Evolutionary conservation across 1,284 basidiomycete genomes (phyloP).

Genomic region (Stygiomarasmius scandens): DNA sequence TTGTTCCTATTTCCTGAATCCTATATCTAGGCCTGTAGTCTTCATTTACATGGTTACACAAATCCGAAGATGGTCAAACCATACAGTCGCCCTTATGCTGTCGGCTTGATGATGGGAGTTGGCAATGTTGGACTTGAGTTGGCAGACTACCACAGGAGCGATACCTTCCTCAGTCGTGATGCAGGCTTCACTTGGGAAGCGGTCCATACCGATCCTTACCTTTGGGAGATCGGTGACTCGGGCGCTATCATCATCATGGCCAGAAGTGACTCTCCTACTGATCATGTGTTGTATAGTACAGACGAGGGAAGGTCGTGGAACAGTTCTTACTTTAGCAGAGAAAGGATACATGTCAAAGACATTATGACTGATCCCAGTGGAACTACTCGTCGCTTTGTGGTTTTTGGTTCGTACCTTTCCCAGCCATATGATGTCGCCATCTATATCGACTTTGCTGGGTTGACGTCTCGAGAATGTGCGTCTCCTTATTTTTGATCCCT

Average conservation of each 20-base stretch:
- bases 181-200: constrained; percentile 98
- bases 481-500: constrained; percentile 13
- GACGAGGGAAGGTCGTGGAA: constrained; percentile 90
- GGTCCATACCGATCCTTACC: constrained; percentile 95
- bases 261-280: constrained; percentile 93
- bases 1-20: too few species aligned
- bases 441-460: constrained; percentile 86
- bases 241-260: constrained; percentile 92
- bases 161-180: constrained; percentile 96
- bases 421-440: constrained; percentile 63
- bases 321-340: too few species aligned
- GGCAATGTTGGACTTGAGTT: too few species aligned
- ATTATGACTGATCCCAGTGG: constrained; percentile 92
- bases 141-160: constrained; percentile 84
- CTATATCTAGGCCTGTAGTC: too few species aligned
- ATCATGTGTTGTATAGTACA: constrained; percentile 86
- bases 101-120: too few species aligned
- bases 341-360: constrained; percentile 68
- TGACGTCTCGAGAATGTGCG: constrained; percentile 79
- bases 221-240: constrained; percentile 98
- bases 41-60: too few species aligned
- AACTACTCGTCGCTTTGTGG: constrained; percentile 88
- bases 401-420: constrained; percentile 71
- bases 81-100: too few species aligned
- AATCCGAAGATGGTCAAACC: too few species aligned